Percentiles rank a stretch among this genome's conserved stretches.
Conservation (phyloP, 1,284 basidiomycete species). For the Sphagnurus paluster region DNA sequence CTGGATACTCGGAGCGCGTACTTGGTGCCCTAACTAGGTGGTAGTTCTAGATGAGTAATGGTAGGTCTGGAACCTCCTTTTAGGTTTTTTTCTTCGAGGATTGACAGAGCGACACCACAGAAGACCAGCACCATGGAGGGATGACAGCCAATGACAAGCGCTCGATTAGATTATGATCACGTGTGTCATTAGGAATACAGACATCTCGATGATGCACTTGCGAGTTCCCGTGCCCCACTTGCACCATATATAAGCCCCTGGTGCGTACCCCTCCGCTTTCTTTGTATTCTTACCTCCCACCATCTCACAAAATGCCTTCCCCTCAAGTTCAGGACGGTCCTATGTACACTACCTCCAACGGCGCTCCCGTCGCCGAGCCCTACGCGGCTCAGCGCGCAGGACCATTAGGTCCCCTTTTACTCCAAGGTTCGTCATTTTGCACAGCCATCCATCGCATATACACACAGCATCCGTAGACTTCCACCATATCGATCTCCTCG, state of each 20-base stretch:
- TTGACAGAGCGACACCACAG: too few relatives aligned
- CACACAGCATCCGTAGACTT: constrained; percentile 58
- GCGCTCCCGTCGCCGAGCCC: constrained; percentile 71
- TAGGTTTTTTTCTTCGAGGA: too few relatives aligned
- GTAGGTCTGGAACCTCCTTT: too few relatives aligned
- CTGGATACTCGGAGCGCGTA: not conserved
- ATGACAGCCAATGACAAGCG: constrained; percentile 6
- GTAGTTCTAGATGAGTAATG: not conserved
- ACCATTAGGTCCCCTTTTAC: constrained; percentile 74
- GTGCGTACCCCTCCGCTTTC: not conserved
- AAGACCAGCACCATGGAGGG: too few relatives aligned
- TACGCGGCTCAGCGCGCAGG: constrained; percentile 82
- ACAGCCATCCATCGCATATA: constrained; percentile 1
- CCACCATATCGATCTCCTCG: constrained; percentile 85
- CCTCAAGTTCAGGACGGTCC: constrained; percentile 62
- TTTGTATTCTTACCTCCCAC: constrained; percentile 4
- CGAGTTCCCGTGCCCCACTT: not conserved
- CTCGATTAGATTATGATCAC: constrained; percentile 11
- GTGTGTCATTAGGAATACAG: constrained; percentile 7
- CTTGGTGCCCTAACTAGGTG: constrained; percentile 3
- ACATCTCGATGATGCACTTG: not conserved
- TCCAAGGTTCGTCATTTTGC: constrained; percentile 57
- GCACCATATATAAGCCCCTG: constrained; percentile 17
- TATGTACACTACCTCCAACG: constrained; percentile 83
- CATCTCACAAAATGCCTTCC: constrained; percentile 54